These are phyloP conservation scores for Beauveria varroae DNA, from an alignment of 2,329 filamentous ascomycete species.

Conservation along the genomic window DNA sequence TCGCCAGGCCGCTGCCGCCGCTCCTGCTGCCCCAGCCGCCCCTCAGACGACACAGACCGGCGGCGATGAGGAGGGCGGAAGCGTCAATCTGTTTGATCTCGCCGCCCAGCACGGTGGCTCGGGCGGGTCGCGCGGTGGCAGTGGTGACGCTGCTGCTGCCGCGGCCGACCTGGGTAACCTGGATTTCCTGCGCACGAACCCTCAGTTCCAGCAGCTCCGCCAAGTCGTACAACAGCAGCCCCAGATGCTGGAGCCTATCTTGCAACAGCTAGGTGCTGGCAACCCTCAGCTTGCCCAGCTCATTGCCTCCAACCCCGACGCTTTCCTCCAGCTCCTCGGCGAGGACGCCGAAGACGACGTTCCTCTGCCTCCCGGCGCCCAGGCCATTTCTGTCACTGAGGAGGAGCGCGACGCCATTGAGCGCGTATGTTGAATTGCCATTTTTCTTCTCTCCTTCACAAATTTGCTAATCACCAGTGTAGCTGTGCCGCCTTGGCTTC, in stretches of 20 bases:
- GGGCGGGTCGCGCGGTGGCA: conserved; percentile 34
- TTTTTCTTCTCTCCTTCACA: background rate
- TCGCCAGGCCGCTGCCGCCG: conserved; percentile 33
- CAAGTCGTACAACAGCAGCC: conserved; percentile 97
- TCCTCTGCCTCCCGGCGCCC: conserved; percentile 77
- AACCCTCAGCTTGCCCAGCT: conserved; percentile 92
- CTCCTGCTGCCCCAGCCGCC: conserved; percentile 33
- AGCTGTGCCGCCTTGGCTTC: conserved; percentile 92
- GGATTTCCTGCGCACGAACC: conserved; percentile 89
- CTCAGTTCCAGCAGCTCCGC: conserved; percentile 94
- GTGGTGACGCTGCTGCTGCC: conserved; percentile 39
- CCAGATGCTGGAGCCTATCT: conserved; percentile 95
- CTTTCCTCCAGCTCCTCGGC: conserved; percentile 83
- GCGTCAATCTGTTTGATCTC: conserved; percentile 86
- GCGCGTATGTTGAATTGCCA: conserved; percentile 47
- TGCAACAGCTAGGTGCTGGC: conserved; percentile 89
- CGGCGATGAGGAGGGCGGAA: conserved; percentile 53
- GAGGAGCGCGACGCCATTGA: conserved; percentile 97
- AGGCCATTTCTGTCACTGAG: conserved; percentile 85
- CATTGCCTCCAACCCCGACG: conserved; percentile 85
- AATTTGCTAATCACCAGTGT: background rate
- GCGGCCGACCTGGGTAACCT: conserved; percentile 64
- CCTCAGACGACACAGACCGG: conserved; percentile 32
- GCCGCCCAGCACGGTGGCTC: conserved; percentile 64
- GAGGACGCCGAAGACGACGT: conserved; percentile 83